phyloP scores from a whole-genome alignment of 2,329 filamentous ascomycete genomes.

The Chlorencoelia australis region DNA sequence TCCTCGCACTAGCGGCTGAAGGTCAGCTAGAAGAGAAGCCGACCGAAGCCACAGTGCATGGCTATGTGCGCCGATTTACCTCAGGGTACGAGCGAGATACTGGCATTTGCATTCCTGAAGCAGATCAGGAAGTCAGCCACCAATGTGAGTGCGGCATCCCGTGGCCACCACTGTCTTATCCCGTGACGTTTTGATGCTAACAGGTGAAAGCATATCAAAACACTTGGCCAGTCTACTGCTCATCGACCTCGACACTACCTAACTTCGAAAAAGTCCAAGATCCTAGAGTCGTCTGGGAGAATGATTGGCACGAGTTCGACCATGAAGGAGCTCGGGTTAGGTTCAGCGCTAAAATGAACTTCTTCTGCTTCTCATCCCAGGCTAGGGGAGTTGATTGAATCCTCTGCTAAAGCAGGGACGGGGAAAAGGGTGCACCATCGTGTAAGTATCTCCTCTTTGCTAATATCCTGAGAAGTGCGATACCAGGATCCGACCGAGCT shows the following conservation, averaged over 20 bases:
- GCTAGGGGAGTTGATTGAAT: slow-evolving; percentile 8
- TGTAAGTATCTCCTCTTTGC: slow-evolving; percentile 8
- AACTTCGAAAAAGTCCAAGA: slow-evolving; percentile 4
- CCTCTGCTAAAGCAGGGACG: slow-evolving; percentile 7
- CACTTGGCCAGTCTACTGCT: slow-evolving; percentile 3
- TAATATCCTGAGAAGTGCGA: slow-evolving; percentile 6
- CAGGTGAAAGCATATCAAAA: slow-evolving; percentile 2
- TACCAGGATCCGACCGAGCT: slow-evolving; percentile 6
- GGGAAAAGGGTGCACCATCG: slow-evolving; percentile 6
- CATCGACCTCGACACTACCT: slow-evolving; percentile 1
- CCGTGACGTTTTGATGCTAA: slow-evolving; percentile 2
- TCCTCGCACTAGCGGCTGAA: neutral
- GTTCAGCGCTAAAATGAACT: slow-evolving; percentile 6
- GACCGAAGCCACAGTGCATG: slow-evolving; percentile 1
- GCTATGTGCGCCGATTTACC: slow-evolving; percentile 4
- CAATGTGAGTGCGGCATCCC: slow-evolving; percentile 3
- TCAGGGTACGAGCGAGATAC: slow-evolving; percentile 5
- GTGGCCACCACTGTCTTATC: slow-evolving; percentile 3
- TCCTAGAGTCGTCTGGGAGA: slow-evolving; percentile 7
- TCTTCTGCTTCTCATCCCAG: slow-evolving; percentile 6
- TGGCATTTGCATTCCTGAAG: slow-evolving; percentile 5
- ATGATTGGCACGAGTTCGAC: slow-evolving; percentile 7
- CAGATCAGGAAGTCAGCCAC: slow-evolving; percentile 3
- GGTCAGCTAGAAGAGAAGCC: slow-evolving; percentile 4
- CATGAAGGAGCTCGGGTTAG: slow-evolving; percentile 5